Conservation (phyloP, 805 yeast genomes). For the Torulaspora franciscae region DNA sequence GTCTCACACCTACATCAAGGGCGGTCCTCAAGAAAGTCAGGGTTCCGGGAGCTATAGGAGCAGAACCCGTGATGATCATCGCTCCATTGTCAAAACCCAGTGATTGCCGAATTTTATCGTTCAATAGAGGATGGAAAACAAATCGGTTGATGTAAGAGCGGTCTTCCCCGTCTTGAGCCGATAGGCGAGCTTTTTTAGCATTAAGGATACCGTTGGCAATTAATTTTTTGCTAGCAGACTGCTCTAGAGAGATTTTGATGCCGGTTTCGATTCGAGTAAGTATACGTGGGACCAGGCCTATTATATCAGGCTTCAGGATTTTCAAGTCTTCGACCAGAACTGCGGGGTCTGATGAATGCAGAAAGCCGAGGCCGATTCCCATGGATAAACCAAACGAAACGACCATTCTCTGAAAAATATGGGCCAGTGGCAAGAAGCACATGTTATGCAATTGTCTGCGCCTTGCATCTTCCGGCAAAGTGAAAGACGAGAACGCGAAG, state of each 20-base stretch:
- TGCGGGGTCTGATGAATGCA: conserved; percentile 47
- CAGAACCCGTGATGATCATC: conserved; percentile 52
- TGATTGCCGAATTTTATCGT: conserved; percentile 42
- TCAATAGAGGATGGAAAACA: conserved; percentile 34
- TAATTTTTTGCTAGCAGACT: conserved; percentile 21
- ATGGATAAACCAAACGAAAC: conserved; percentile 42
- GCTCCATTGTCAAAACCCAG: conserved; percentile 46
- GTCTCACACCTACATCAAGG: conserved; percentile 49
- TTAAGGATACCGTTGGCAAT: conserved; percentile 28
- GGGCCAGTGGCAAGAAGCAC: conserved; percentile 55
- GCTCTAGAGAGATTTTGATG: conserved; percentile 40
- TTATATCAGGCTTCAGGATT: conserved; percentile 47
- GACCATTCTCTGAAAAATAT: conserved; percentile 48
- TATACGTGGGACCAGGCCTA: conserved; percentile 61
- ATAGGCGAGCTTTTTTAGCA: conserved; percentile 22
- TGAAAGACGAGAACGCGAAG: conserved; percentile 37
- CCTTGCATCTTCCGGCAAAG: conserved; percentile 25
- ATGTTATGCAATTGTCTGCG: conserved; percentile 32
- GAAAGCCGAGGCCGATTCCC: conserved; percentile 53
- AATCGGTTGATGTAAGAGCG: conserved; percentile 38
- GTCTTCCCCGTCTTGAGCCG: conserved; percentile 35
- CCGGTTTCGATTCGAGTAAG: conserved; percentile 59
- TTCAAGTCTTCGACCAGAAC: conserved; percentile 56
- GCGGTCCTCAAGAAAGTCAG: conserved; percentile 58
- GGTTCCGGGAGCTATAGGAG: conserved; percentile 64